Evolutionary conservation across 2,329 filamentous ascomycete genomes (phyloP), one percentile per base, ranked within the genome.

Genomic region (Microcyclospora tardicrescens): DNA sequence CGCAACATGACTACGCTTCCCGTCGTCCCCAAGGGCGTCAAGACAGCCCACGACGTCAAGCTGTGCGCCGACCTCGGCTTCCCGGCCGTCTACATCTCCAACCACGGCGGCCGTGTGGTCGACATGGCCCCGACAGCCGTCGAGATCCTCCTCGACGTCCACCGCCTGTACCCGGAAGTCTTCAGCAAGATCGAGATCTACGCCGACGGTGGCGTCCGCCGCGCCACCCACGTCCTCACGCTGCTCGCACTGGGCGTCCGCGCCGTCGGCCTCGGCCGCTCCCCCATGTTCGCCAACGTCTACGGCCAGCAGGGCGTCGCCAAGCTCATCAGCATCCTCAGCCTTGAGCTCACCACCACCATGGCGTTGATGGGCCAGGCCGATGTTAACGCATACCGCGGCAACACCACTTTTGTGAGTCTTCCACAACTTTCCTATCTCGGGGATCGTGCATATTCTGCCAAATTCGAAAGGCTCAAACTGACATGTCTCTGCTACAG

Each of bases 61-160:
- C 49, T 58, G 9, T 58, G 56, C 2, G 51, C 60, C 28, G 51
- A 61, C 33, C 42, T 58, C 6, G 61, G 61, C 10, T 58, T 52
- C 8, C 55, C 55, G 19, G 61, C 61, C 2, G 59, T 63, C 37
- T 62, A 59, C 47, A 50, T 65, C 33, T 62, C 59, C 35, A 65
- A 65, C 50, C 61, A 64, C 46, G 62, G 62, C 14, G 62, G 61
- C 10, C 55, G 62, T 34, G 56, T 59, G 35, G 51, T 61, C 37
- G 61, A 64, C 58, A 32, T 15, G 30, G 66, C 70, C 2, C 78
- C 80, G 0, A 80, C 73, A 0, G 75, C 80, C 1, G 76, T 81
- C 10, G 83, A 91, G 51, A 75, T 89, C 36, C 81, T 81, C 4
- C 73, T 84, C 8, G 82, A 85, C 44, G 79, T 85, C 38, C 79